phyloP scores from a whole-genome alignment of 805 yeast genomes.

The Peterozyma xylosa region DNA sequence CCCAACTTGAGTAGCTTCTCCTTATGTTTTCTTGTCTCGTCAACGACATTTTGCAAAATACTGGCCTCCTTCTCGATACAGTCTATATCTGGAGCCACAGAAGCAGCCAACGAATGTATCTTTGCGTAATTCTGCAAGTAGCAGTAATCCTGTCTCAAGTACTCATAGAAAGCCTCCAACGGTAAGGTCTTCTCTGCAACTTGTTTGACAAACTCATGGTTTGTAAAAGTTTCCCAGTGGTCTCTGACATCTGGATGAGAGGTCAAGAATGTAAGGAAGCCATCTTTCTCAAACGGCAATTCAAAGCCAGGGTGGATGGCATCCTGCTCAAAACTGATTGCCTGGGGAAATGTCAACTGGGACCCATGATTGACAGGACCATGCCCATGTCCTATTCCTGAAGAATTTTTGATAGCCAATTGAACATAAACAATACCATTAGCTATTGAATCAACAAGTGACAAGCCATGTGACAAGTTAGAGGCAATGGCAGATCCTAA shows the following conservation, averaged over 20 bases:
- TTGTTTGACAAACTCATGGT: slow-evolving; percentile 54
- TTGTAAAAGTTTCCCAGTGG: slow-evolving; percentile 49
- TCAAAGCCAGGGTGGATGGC: slow-evolving; percentile 6
- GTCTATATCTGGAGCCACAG: slow-evolving; percentile 48
- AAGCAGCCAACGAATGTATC: slow-evolving; percentile 56
- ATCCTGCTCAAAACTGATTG: slow-evolving; percentile 1
- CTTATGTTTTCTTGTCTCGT: slow-evolving; percentile 51
- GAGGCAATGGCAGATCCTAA: slow-evolving; percentile 73
- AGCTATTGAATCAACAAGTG: slow-evolving; percentile 40
- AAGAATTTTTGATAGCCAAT: slow-evolving; percentile 42
- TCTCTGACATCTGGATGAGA: slow-evolving; percentile 47
- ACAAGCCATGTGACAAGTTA: slow-evolving; percentile 49
- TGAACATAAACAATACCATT: slow-evolving; percentile 60
- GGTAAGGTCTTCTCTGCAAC: slow-evolving; percentile 47
- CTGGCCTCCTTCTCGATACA: slow-evolving; percentile 42
- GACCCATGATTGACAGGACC: slow-evolving; percentile 67
- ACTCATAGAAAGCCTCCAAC: slow-evolving; percentile 35
- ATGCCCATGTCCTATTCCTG: slow-evolving; percentile 40
- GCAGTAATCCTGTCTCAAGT: slow-evolving; percentile 55
- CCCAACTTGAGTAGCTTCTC: slow-evolving; percentile 36
- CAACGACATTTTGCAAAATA: slow-evolving; percentile 42
- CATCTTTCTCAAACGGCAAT: slow-evolving; percentile 26
- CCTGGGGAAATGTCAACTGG: slow-evolving; percentile 12
- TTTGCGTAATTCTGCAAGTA: slow-evolving; percentile 64
- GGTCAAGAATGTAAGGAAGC: slow-evolving; percentile 41